Base-by-base conservation (phyloP, 495 filamentous ascomycete genomes). In the Hypoxylon crocopeplum region DNA sequence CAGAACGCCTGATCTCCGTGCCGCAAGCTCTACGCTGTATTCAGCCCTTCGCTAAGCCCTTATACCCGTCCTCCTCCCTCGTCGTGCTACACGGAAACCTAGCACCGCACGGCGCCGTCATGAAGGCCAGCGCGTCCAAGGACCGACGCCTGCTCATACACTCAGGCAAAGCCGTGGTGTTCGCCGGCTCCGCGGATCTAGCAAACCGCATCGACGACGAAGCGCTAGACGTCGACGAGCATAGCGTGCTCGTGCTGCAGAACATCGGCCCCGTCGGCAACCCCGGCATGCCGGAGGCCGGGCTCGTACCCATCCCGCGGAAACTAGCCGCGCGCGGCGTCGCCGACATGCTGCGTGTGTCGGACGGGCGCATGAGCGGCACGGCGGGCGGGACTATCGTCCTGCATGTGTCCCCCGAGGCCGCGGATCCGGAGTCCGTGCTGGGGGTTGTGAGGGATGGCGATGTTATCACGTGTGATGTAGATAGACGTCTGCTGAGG, bases 351-450 rank as follows among this genome's bases (percentile, higher is more conserved):
- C 67, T 89, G 32, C 73, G 86, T 0, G 68, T 89, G 1, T 85
- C 82, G 0, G 86, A 89, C 61, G 86, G 86, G 0, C 69, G 86
- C 10, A 88, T 89, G 84, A 85, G 81, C 29, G 86, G 86, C 0
- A 89, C 86, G 0, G 86, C 86, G 0, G 86, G 84, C 0, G 86
- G 86, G 1, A 88, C 84, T 0, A 86, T 89, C n/a, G 75, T 87
- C 0, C 70, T 89, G 32, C 86, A 88, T 66, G 77, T 88, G 2
- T 82, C 81, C 13, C 86, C 86, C 0, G 86, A 89, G 67, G 79
- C 82, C 27, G 84, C 76, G 3, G 64, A 84, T 27, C 79, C 83
- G 7, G 73, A 62, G 24, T 81, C 76, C n/a, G 80, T 81, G 22
- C 74, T 88, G 38, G 86, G 85, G 0, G 69, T 85, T n/a, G 76